phyloP scores from a whole-genome alignment of 257 asterid species.

The Nicotiana undulata region DNA sequence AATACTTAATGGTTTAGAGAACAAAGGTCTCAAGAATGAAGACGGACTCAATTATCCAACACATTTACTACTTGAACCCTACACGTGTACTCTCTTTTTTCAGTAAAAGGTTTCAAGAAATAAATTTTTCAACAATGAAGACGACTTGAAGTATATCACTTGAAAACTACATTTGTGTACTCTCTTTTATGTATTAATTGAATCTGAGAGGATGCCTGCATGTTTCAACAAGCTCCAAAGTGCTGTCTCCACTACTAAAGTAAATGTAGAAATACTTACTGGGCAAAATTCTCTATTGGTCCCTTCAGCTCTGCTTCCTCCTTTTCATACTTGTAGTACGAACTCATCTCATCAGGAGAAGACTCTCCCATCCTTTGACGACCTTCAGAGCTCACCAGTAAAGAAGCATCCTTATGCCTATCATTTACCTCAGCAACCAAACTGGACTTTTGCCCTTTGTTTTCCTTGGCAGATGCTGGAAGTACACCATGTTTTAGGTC shows the following conservation, averaged over 20 bases:
- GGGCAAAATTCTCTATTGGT: constrained; percentile 58
- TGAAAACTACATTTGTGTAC: neutral
- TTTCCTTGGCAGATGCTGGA: constrained; percentile 40
- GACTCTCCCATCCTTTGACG: constrained; percentile 49
- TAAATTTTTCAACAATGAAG: neutral
- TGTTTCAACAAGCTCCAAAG: neutral
- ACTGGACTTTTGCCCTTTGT: constrained; percentile 47
- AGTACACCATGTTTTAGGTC: constrained; percentile 36
- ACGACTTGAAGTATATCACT: neutral
- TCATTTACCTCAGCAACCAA: constrained; percentile 42
- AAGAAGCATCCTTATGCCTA: constrained; percentile 45
- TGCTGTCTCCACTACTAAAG: neutral
- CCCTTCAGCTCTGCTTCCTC: constrained; percentile 81
- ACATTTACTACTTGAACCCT: neutral
- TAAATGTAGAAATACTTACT: constrained; percentile 48
- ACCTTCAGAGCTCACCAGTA: constrained; percentile 43
- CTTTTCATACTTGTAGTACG: constrained; percentile 71
- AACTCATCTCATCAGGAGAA: constrained; percentile 56
- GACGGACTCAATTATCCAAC: neutral
- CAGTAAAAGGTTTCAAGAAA: neutral
- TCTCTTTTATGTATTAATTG: neutral
- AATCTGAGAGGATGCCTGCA: neutral
- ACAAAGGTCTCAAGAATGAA: neutral
- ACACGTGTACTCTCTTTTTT: neutral
- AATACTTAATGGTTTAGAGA: neutral